Evolutionary conservation across 2,329 filamentous ascomycete species (phyloP).

Genomic region (Curvularia spicifera): DNA sequence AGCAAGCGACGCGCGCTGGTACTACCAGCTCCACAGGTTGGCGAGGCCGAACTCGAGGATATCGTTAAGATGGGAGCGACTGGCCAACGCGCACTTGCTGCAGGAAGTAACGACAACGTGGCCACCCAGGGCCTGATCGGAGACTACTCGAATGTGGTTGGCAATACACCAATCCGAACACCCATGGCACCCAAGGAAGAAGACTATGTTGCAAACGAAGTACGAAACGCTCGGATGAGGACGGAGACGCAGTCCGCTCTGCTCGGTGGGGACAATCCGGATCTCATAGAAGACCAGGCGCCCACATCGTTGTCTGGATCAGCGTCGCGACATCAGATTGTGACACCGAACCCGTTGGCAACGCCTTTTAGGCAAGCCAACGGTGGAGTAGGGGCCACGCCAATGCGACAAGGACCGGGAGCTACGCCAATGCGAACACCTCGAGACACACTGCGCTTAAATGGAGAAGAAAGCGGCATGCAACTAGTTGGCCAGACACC

Average conservation of each 20-base stretch:
- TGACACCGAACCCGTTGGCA: conserved; percentile 95
- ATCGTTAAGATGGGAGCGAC: conserved; percentile 99
- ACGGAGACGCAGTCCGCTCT: conserved; percentile 94
- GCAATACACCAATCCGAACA: conserved; percentile 85
- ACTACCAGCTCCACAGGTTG: conserved; percentile 87
- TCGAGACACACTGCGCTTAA: conserved; percentile 84
- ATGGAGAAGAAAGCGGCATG: conserved; percentile 69
- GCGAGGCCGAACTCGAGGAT: conserved; percentile 90
- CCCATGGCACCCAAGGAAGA: conserved; percentile 90
- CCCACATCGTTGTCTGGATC: conserved; percentile 90
- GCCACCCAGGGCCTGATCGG: conserved; percentile 85
- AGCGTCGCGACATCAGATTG: conserved; percentile 77
- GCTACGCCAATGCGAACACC: conserved; percentile 88
- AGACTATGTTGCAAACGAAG: conserved; percentile 95
- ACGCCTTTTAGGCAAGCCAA: conserved; percentile 76
- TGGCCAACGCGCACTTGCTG: conserved; percentile 83
- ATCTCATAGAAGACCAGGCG: conserved; percentile 77
- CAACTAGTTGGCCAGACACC: conserved; percentile 76
- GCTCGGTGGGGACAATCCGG: conserved; percentile 91
- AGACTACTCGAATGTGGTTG: conserved; percentile 82
- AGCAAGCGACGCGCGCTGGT: conserved; percentile 87
- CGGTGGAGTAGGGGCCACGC: conserved; percentile 70
- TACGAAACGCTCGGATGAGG: conserved; percentile 87
- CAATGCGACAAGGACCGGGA: conserved; percentile 65
- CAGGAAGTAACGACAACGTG: conserved; percentile 79